phyloP scores from a whole-genome alignment of 345 rosid genomes.

The Populus nigra region DNA sequence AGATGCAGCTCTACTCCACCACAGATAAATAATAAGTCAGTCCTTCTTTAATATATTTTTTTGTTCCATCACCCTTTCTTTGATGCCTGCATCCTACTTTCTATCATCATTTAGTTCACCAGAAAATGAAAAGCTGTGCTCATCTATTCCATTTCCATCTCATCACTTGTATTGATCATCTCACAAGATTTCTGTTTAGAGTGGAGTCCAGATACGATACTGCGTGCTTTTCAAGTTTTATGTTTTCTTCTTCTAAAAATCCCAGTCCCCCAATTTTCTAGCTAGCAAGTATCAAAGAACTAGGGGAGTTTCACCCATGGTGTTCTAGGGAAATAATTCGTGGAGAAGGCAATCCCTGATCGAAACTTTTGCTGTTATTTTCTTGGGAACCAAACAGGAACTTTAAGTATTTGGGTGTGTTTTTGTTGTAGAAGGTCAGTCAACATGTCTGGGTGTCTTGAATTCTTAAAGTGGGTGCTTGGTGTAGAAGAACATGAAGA shows the following conservation, averaged over 20 bases:
- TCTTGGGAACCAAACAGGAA: background rate
- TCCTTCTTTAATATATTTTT: background rate
- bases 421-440: conserved; percentile 5
- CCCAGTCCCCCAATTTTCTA: background rate
- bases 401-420: background rate
- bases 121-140: background rate
- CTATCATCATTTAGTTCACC: background rate
- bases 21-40: background rate
- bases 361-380: background rate
- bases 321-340: background rate
- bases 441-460: conserved; percentile 17
- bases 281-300: too few relatives aligned
- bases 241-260: too few relatives aligned
- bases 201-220: too few relatives aligned
- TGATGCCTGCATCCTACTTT: too few relatives aligned
- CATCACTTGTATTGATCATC: background rate
- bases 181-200: too few relatives aligned
- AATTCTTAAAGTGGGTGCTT: conserved; percentile 23
- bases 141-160: background rate
- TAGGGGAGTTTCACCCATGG: background rate
- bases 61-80: too few relatives aligned
- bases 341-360: background rate
- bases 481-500: conserved; percentile 14
- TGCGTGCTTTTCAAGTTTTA: background rate
- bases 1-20: background rate